Conservation (phyloP, 148 eudicot genomes). For the Heliamphora exappendiculata region DNA sequence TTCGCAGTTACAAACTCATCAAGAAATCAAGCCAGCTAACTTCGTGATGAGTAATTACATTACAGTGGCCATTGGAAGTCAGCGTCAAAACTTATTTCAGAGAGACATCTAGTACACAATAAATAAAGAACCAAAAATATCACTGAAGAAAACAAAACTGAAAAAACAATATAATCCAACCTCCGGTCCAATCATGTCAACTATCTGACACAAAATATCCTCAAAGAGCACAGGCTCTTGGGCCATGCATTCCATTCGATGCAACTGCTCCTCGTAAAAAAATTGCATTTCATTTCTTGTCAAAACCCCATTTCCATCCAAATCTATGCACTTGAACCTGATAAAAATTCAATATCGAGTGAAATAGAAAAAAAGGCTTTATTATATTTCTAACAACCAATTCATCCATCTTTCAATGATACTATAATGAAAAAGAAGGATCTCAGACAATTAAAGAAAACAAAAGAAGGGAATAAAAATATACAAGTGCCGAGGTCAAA, state of each 20-base stretch:
- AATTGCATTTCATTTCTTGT: conserved; percentile 94
- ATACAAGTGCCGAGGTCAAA: not conserved
- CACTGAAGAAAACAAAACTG: not conserved
- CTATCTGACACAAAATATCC: conserved; percentile 92
- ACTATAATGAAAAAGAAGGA: not conserved
- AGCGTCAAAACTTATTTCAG: conserved; percentile 3
- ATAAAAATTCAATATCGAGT: conserved; percentile 3
- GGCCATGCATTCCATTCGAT: conserved; percentile 98
- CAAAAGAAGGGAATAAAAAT: not conserved
- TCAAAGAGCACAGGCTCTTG: conserved; percentile 97
- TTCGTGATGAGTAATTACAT: not conserved
- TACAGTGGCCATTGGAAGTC: not conserved
- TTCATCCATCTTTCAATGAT: not conserved
- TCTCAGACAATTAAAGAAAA: not conserved
- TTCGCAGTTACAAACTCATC: not conserved
- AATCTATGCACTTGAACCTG: conserved; percentile 98
- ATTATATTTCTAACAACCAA: not conserved
- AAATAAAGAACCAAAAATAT: not conserved
- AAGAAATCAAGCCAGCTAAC: not conserved
- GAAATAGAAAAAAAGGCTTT: not conserved
- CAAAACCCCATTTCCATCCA: conserved; percentile 82
- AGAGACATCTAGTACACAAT: not conserved
- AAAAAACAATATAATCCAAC: conserved; percentile 23
- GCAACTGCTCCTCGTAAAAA: conserved; percentile 96
- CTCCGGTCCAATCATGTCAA: conserved; percentile 94